These are phyloP conservation scores for Bromus sterilis DNA, from an alignment of 176 grass and related monocot genomes.

Conservation along the genomic window DNA sequence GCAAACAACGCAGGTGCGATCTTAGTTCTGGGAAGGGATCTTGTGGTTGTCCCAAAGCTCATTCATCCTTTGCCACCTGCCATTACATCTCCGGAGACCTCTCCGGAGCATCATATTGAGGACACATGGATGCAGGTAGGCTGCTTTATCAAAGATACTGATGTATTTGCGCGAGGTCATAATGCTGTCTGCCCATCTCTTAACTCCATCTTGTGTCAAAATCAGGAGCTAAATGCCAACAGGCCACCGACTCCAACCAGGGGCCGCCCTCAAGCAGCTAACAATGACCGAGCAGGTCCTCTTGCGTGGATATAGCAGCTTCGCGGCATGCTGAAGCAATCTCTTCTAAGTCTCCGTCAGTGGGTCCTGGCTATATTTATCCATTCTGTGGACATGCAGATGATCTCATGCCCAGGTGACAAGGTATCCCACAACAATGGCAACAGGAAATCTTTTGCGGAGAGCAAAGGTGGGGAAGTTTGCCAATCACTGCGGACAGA, in stretches of 20 bases:
- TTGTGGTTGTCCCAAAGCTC: slow-evolving; percentile 96
- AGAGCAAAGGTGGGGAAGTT: background rate
- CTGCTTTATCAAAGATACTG: background rate
- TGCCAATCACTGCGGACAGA: background rate
- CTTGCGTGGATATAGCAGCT: slow-evolving; percentile 64
- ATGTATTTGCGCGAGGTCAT: background rate
- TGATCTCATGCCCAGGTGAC: background rate
- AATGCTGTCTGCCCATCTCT: background rate
- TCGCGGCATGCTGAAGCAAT: background rate
- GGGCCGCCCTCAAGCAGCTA: slow-evolving; percentile 82
- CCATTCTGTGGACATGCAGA: slow-evolving; percentile 1
- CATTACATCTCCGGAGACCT: slow-evolving; percentile 68
- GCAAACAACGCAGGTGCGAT: slow-evolving; percentile 98
- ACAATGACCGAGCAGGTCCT: slow-evolving; percentile 55
- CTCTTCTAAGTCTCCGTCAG: background rate
- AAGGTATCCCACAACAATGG: background rate
- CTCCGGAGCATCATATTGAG: slow-evolving; percentile 69
- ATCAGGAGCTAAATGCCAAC: slow-evolving; percentile 93
- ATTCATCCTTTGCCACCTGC: slow-evolving; percentile 99
- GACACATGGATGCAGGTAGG: slow-evolving; percentile 99
- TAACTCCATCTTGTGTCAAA: slow-evolving; percentile 9
- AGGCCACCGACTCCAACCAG: slow-evolving; percentile 86
- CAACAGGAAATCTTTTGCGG: slow-evolving; percentile 1
- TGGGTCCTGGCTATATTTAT: slow-evolving; percentile 24
- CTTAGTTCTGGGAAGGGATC: slow-evolving; percentile 93